Conservation (phyloP, 1,284 basidiomycete genomes). For the Irpex lacteus region DNA sequence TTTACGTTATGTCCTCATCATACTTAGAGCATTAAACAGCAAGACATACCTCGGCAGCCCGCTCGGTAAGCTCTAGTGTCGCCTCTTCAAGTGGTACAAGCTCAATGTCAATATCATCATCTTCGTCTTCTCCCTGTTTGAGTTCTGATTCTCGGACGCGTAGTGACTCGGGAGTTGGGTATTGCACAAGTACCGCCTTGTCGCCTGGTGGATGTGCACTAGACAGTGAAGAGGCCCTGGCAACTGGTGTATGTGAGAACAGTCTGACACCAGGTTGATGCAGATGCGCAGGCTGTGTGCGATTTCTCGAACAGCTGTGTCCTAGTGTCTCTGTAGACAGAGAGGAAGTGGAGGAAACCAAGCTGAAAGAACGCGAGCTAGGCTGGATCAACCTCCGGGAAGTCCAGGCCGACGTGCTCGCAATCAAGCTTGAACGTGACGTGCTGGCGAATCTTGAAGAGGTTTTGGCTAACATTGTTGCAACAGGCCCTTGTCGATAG, state of each 20-base stretch:
- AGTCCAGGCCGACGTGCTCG: not conserved
- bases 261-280: not conserved
- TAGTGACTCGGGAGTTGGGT: slow-evolving; percentile 19
- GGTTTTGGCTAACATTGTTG: not conserved
- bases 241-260: not conserved
- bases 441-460: not conserved
- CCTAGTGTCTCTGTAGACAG: not conserved
- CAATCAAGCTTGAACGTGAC: not conserved
- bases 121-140: slow-evolving; percentile 18
- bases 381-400: not conserved
- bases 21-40: not conserved
- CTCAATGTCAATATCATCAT: slow-evolving; percentile 27
- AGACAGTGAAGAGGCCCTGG: not conserved
- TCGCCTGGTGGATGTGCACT: slow-evolving; percentile 17
- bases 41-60: slow-evolving; percentile 64
- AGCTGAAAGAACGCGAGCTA: not conserved
- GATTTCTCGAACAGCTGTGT: not conserved
- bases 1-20: not conserved
- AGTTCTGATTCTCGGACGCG: slow-evolving; percentile 2
- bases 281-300: not conserved
- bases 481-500: not conserved
- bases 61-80: slow-evolving; percentile 56
- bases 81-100: slow-evolving; percentile 30
- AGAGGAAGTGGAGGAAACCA: not conserved
- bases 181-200: slow-evolving; percentile 21